A percentile compares a stretch with the other conserved stretches of the same genome.
phyloP scores from a whole-genome alignment of 2,329 filamentous ascomycete species.

The Phoma sp. region DNA sequence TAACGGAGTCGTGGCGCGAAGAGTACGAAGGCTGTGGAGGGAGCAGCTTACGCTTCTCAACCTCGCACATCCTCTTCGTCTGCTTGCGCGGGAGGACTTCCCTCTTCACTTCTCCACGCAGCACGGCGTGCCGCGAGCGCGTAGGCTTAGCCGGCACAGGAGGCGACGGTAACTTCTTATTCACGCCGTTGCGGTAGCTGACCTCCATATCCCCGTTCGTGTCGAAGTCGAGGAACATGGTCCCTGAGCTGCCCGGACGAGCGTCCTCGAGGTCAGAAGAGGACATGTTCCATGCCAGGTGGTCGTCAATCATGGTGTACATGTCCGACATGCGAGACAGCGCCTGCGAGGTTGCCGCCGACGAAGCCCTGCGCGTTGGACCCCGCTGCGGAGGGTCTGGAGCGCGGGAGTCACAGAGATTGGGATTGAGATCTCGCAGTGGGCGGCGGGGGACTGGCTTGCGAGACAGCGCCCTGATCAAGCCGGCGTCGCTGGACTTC shows the following conservation, averaged over 20 bases:
- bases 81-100: background rate
- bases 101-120: background rate
- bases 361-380: background rate
- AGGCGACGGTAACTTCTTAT: conserved; percentile 13
- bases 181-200: conserved; percentile 8
- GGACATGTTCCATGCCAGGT: conserved; percentile 23
- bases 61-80: background rate
- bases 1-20: conserved; percentile 7
- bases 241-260: conserved; percentile 14
- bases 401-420: background rate
- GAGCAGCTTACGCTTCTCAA: background rate
- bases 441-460: background rate
- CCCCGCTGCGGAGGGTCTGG: too few species aligned
- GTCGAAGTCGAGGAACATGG: conserved; percentile 34
- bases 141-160: conserved; percentile 2
- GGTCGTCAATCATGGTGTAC: conserved; percentile 26
- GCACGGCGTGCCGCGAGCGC: background rate
- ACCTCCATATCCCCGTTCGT: conserved; percentile 3
- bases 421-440: background rate
- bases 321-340: conserved; percentile 13
- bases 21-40: background rate
- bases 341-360: background rate
- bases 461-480: background rate
- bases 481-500: background rate
- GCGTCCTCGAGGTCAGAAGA: background rate